Evolutionary conservation across 108 stramenopile species (phyloP).

Genomic region (Epithemia pelagica): DNA sequence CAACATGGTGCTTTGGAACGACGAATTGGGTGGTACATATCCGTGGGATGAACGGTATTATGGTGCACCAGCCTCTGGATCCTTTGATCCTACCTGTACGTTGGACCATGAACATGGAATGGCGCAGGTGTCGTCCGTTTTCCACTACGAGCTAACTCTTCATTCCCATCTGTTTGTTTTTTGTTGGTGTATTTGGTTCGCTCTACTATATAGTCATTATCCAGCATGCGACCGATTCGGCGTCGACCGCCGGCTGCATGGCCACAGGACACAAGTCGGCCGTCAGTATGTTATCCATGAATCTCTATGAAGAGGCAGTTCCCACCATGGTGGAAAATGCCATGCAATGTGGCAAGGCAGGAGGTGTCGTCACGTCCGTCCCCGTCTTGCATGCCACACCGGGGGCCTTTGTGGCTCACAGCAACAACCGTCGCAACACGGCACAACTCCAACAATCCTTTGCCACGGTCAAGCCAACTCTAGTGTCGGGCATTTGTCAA

Average conservation of each 20-base stretch:
- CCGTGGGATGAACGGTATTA: constrained; percentile 53
- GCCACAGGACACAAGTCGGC: constrained; percentile 48
- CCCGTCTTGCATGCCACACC: constrained; percentile 56
- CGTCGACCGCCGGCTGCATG: constrained; percentile 32
- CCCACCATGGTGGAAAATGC: constrained; percentile 46
- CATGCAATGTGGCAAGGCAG: constrained; percentile 43
- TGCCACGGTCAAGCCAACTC: constrained; percentile 31
- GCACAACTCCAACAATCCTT: constrained; percentile 23
- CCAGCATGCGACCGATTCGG: constrained; percentile 59
- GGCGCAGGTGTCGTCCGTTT: not conserved
- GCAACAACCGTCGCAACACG: constrained; percentile 31
- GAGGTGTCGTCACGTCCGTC: constrained; percentile 47
- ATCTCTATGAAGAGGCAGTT: constrained; percentile 41
- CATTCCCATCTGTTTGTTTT: not conserved
- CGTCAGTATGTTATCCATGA: constrained; percentile 32
- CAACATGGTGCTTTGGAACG: constrained; percentile 54
- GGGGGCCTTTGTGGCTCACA: constrained; percentile 42
- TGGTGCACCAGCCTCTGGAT: constrained; percentile 8
- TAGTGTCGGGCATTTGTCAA: constrained; percentile 31
- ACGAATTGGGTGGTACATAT: constrained; percentile 34
- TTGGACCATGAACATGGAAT: too few relatives aligned
- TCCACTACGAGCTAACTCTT: not conserved
- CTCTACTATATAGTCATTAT: constrained; percentile 43
- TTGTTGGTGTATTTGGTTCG: constrained; percentile 12
- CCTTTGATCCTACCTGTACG: not conserved